These are phyloP conservation scores for Wallemia ichthyophaga DNA, from an alignment of 1,284 basidiomycete genomes.

Conservation along the genomic window DNA sequence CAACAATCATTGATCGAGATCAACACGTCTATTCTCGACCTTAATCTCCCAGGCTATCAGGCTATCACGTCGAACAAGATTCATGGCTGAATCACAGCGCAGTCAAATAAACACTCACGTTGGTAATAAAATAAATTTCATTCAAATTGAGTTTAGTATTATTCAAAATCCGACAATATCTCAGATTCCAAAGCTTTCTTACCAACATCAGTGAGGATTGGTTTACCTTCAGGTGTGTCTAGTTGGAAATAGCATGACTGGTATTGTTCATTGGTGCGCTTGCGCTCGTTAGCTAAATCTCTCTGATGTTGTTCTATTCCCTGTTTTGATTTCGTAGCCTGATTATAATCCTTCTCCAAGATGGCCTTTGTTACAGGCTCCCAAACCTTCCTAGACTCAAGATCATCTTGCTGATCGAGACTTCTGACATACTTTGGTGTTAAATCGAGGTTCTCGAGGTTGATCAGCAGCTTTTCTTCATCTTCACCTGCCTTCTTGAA, in stretches of 20 bases:
- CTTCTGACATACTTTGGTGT: constrained; percentile 62
- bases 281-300: constrained; percentile 52
- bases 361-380: constrained; percentile 23
- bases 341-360: constrained; percentile 52
- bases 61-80: not conserved
- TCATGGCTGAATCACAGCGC: not conserved
- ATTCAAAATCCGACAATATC: constrained; percentile 5
- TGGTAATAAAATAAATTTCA: not conserved
- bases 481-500: constrained; percentile 32
- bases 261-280: constrained; percentile 41
- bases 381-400: constrained; percentile 74
- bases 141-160: not conserved
- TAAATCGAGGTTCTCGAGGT: constrained; percentile 39
- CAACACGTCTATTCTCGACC: too few species aligned
- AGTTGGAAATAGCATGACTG: constrained; percentile 47
- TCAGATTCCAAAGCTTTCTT: constrained; percentile 14
- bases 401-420: constrained; percentile 38
- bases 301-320: constrained; percentile 66
- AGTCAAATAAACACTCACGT: too few species aligned
- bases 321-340: constrained; percentile 65
- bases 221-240: constrained; percentile 38
- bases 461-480: constrained; percentile 33
- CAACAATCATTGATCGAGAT: too few species aligned
- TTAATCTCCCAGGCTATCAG: too few species aligned
- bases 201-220: constrained; percentile 29